Base-by-base conservation (phyloP, 2,329 filamentous ascomycete genomes). In the Fusarium lyarnte region DNA sequence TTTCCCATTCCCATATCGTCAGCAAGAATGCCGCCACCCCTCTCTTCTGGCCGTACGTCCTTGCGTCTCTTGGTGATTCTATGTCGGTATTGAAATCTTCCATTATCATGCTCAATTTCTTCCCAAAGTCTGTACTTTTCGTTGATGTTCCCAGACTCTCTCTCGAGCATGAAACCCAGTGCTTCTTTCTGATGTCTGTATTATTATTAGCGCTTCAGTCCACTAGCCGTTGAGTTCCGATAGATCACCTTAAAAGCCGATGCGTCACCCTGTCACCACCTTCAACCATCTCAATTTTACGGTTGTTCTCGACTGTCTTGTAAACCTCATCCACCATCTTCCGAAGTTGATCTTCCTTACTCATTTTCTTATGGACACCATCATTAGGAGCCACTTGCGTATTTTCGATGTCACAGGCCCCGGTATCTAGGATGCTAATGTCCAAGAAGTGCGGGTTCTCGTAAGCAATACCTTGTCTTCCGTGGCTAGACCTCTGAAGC, bases 1-100 rank as follows among this genome's bases (percentile, higher is more conserved):
- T 67, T 67, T 17, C 64, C 64, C 64, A 67, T 67, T 1, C 64
- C 64, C 64, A 67, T 67, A 1, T 67, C 64, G 2, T 67, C 62
- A 4, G 64, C 64, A 6, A 67, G 33, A 1, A 67, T 67, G 0
- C 64, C 64, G 0, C 64, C 64, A 0, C 62, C 64, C 1, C 19
- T 67, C 6, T 67, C 64, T 2, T 61, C 64, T 3, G 62, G 62
- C 1, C 19, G 25, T 0, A 39, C 23, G 3, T 67, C 62, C 2
- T 6, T 52, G 5, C 64, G 12, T 11, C 62, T 23, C 17, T 67
- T 67, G 0, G 62, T 67, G 3, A 67, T 67, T 27, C 31, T 51
- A 4, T 67, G 64, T 17, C 29, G 45, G 3, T 67, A 67, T 8
- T 68, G 53, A 0, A 67, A 2, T 3, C 12, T 43, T 10, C 55